Conservation (phyloP, 2,329 filamentous ascomycete genomes). For the Xylaria arbuscula region DNA sequence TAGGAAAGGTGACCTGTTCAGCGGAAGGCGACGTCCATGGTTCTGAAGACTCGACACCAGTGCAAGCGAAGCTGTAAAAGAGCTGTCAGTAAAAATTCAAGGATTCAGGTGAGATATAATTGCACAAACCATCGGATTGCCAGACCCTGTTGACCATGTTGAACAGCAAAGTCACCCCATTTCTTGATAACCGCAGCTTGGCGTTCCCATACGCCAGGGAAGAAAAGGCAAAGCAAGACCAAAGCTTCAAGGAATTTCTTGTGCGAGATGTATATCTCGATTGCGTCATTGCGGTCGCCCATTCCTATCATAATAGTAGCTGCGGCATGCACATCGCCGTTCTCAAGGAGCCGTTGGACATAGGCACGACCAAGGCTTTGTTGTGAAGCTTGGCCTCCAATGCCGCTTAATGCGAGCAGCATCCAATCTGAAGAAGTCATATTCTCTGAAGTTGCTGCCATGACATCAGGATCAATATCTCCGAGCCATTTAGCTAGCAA, state of each 20-base stretch:
- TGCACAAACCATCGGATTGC: slow-evolving; percentile 79
- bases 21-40: slow-evolving; percentile 90
- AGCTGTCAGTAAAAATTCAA: slow-evolving; percentile 34
- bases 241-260: slow-evolving; percentile 93
- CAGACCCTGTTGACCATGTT: slow-evolving; percentile 86
- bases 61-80: slow-evolving; percentile 79
- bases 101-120: slow-evolving; percentile 1
- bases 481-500: slow-evolving; percentile 93
- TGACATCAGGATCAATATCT: slow-evolving; percentile 82
- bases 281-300: slow-evolving; percentile 91
- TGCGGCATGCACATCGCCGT: slow-evolving; percentile 89
- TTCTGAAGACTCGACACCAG: slow-evolving; percentile 83
- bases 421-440: slow-evolving; percentile 98
- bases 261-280: slow-evolving; percentile 95
- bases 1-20: slow-evolving; percentile 67
- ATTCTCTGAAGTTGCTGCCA: slow-evolving; percentile 83
- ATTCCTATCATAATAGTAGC: slow-evolving; percentile 93
- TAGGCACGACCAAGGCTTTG: slow-evolving; percentile 92
- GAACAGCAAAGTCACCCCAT: slow-evolving; percentile 93
- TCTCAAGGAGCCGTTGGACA: slow-evolving; percentile 88
- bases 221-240: slow-evolving; percentile 84
- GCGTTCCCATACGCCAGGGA: slow-evolving; percentile 88
- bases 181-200: slow-evolving; percentile 88
- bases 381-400: slow-evolving; percentile 80
- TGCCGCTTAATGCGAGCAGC: slow-evolving; percentile 89